phyloP scores from a whole-genome alignment of 2,329 filamentous ascomycete species.

The Coniochaeta sp. region DNA sequence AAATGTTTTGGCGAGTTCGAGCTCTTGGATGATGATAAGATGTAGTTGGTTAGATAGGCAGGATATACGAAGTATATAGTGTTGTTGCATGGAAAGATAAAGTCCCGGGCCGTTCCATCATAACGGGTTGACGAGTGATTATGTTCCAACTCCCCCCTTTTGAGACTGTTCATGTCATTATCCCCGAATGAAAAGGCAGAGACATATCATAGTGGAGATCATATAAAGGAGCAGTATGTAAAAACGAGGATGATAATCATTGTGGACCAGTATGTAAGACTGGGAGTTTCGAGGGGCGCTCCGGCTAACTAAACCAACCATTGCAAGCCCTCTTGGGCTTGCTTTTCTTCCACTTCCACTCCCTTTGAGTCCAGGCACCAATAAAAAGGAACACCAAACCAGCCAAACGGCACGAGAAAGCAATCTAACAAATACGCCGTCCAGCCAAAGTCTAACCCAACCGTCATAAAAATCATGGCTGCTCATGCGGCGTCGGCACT shows the following conservation, averaged over 20 bases:
- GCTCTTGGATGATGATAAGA: not conserved
- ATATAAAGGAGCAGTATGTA: not conserved
- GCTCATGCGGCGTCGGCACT: constrained; percentile 74
- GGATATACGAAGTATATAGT: too few species aligned
- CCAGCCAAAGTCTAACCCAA: not conserved
- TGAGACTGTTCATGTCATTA: too few species aligned
- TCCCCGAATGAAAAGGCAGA: too few species aligned
- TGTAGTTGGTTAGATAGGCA: too few species aligned
- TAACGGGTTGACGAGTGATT: too few species aligned
- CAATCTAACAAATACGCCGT: not conserved
- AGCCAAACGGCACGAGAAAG: not conserved
- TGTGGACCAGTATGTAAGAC: not conserved
- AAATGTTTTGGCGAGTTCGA: not conserved
- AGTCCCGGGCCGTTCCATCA: too few species aligned
- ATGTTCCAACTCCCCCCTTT: too few species aligned
- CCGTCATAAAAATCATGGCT: not conserved
- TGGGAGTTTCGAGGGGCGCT: not conserved
- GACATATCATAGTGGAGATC: not conserved
- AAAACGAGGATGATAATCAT: not conserved
- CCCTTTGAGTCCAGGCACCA: not conserved
- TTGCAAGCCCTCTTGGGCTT: not conserved
- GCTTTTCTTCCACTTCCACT: not conserved
- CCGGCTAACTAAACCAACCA: not conserved
- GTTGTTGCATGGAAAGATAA: too few species aligned
- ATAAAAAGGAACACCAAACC: not conserved